Base-by-base conservation (phyloP, 179 eudicot species). In the Beta macrorhiza region DNA sequence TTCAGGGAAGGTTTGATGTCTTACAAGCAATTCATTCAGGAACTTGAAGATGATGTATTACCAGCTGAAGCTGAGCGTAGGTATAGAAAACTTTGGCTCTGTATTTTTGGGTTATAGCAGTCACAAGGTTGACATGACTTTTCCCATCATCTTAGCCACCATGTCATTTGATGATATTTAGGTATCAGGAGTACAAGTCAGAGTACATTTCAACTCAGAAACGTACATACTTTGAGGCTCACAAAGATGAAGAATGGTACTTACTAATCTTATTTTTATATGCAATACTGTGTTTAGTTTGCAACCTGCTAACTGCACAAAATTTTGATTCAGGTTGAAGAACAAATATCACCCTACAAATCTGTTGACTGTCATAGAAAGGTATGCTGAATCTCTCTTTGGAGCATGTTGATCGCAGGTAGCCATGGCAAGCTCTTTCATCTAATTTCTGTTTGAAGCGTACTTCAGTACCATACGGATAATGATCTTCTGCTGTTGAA, bases 21-120 rank as follows among this genome's bases (percentile, higher is more conserved):
- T 62, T 97, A 97, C 86, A 97, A 97, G 92, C 99, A 94, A 86
- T 97, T 97, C 77, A 97, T 97, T 86, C 99, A 97, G 88, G 98
- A 97, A 86, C 99, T 97, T 86, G 99, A 97, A 89, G 99, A 97
- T 84, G 99, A 97, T 88, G 87, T 97, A 72, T 79, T 93, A 47
- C 99, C 98, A 52, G 74, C 95, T 79, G 99, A 97, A 90, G 99
- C 99, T 42, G 99, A 97, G 84, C 97, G 93, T 80, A 97, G 99
- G 98, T 97, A 86, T 32, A 57, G 55, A 53, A 64, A 59, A 6
- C 69, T 72, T 49, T 20, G 8, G 12, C 67, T 77, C 76, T 77
- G 79, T 53, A 6, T 32, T 67, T 22, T 79, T 76, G 71, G 16
- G 74, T 22, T 45, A 68, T 47, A 55, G 59, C 15, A 74, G 12